These are phyloP conservation scores for Peronospora destructor DNA, from an alignment of 352 stramenopile genomes.

Conservation along the genomic window DNA sequence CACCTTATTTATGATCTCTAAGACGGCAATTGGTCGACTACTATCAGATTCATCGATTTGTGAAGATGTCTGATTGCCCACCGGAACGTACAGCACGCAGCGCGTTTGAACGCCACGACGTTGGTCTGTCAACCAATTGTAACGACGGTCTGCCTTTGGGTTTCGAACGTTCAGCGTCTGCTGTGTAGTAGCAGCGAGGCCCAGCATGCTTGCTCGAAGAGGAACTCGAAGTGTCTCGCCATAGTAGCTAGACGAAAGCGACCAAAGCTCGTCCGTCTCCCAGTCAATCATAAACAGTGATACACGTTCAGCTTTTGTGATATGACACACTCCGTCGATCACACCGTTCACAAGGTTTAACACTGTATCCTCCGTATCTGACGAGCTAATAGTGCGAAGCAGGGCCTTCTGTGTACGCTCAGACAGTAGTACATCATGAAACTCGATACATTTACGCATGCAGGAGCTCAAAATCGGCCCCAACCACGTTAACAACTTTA, in stretches of 20 bases:
- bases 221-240: conserved; percentile 61
- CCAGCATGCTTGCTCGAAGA: conserved; percentile 52
- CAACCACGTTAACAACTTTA: conserved; percentile 73
- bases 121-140: conserved; percentile 48
- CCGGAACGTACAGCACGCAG: conserved; percentile 79
- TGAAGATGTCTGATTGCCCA: conserved; percentile 54
- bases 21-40: conserved; percentile 68
- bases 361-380: conserved; percentile 75
- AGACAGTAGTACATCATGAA: conserved; percentile 72
- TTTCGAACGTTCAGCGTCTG: conserved; percentile 71
- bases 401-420: conserved; percentile 80
- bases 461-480: conserved; percentile 74
- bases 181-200: conserved; percentile 47
- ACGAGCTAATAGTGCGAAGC: conserved; percentile 81
- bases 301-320: conserved; percentile 70
- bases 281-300: conserved; percentile 82
- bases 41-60: conserved; percentile 24
- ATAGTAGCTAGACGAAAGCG: conserved; percentile 66
- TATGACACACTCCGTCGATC: conserved; percentile 72
- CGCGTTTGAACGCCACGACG: conserved; percentile 52
- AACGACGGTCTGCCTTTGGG: conserved; percentile 47
- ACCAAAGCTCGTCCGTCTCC: conserved; percentile 78
- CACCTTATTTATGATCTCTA: conserved; percentile 87
- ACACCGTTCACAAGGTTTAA: conserved; percentile 80
- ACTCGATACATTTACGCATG: conserved; percentile 84